Conservation (phyloP, 2,329 filamentous ascomycete species). For the Monosporascus cannonballus region DNA sequence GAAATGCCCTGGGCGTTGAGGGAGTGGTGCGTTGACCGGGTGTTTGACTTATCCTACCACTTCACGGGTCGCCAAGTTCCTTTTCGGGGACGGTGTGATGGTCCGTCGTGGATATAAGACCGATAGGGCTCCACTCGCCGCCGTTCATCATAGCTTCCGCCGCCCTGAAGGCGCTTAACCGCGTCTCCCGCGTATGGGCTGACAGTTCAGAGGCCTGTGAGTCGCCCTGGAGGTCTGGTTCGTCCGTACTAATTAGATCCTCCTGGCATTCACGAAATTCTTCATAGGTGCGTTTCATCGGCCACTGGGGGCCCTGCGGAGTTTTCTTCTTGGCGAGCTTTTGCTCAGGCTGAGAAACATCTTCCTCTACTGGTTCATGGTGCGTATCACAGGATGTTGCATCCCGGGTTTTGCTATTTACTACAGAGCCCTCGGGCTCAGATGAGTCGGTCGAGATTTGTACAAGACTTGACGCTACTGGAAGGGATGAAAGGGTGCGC, state of each 20-base stretch:
- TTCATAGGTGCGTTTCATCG: neutral
- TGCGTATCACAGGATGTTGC: neutral
- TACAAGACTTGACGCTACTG: neutral
- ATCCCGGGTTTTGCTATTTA: too few species aligned
- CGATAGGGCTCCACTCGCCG: conserved; percentile 17
- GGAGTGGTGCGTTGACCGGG: too few species aligned
- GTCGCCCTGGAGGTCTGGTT: conserved; percentile 12
- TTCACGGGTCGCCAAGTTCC: conserved; percentile 24
- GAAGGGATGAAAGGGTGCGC: neutral
- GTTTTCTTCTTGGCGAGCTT: too few species aligned
- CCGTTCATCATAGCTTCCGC: conserved; percentile 19
- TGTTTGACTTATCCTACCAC: neutral
- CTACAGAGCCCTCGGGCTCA: neutral
- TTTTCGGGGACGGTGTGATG: conserved; percentile 30
- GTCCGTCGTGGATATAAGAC: conserved; percentile 32
- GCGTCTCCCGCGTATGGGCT: conserved; percentile 19
- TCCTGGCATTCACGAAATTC: neutral
- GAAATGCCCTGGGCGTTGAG: too few species aligned
- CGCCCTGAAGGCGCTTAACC: conserved; percentile 25
- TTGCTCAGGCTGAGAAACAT: neutral
- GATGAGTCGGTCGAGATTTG: neutral
- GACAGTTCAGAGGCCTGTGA: conserved; percentile 28
- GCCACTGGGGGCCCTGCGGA: neutral
- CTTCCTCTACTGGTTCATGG: neutral
- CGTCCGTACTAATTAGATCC: conserved; percentile 10